Conservation (phyloP, 176 grass and related monocot species). For the Microstegium vimineum region DNA sequence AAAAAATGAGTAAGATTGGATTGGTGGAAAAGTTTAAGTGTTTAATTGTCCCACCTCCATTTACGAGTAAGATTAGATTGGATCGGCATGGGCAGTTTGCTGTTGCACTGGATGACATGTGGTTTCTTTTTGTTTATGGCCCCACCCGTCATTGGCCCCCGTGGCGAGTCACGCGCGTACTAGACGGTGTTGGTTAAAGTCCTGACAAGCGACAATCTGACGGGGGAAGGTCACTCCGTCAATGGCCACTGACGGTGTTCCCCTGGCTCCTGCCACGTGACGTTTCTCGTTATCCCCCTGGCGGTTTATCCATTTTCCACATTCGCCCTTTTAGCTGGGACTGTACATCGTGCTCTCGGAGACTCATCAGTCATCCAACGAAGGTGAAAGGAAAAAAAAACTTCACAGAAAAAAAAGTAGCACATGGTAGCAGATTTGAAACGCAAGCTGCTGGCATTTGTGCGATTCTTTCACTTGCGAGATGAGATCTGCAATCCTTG, state of each 20-base stretch:
- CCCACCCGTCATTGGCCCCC: background rate
- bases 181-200: background rate
- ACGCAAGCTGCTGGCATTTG: background rate
- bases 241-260: background rate
- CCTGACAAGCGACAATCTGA: background rate
- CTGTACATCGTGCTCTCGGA: background rate
- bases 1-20: no score
- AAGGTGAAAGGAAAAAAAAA: no score
- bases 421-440: background rate
- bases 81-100: background rate
- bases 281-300: background rate
- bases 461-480: background rate
- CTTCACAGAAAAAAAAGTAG: background rate
- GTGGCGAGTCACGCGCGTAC: fast-evolving
- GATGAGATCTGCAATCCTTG: background rate
- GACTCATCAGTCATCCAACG: background rate
- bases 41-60: no score
- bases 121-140: fast-evolving
- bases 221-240: background rate
- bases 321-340: background rate
- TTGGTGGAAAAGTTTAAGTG: no score
- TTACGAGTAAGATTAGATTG: no score
- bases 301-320: background rate
- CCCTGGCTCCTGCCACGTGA: background rate
- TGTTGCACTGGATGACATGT: background rate